phyloP scores from a whole-genome alignment of 352 stramenopile genomes.

The Phytophthora ohioensis region DNA sequence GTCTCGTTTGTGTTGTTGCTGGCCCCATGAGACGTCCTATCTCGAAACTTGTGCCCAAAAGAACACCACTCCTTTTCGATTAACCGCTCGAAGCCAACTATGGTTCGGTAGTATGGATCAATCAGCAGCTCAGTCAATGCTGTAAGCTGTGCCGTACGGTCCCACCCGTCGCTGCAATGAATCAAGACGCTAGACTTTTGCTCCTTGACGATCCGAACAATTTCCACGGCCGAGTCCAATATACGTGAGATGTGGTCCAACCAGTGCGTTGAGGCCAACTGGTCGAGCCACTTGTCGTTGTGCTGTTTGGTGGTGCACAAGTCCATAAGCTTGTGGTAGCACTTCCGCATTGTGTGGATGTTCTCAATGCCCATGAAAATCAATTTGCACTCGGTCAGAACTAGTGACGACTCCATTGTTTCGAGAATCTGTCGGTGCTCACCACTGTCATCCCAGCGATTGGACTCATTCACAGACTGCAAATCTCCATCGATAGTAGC shows the following conservation, averaged over 20 bases:
- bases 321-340: slow-evolving; percentile 81
- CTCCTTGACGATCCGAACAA: slow-evolving; percentile 80
- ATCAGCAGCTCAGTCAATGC: slow-evolving; percentile 87
- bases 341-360: slow-evolving; percentile 93
- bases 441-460: slow-evolving; percentile 24
- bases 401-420: slow-evolving; percentile 57
- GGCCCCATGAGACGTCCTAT: slow-evolving; percentile 70
- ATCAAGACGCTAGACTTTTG: slow-evolving; percentile 94
- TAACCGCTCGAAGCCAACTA: slow-evolving; percentile 85
- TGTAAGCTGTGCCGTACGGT: slow-evolving; percentile 92
- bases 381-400: slow-evolving; percentile 85
- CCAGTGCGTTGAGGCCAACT: slow-evolving; percentile 77
- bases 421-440: slow-evolving; percentile 46
- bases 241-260: slow-evolving; percentile 84
- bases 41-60: slow-evolving; percentile 91
- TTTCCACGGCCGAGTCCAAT: slow-evolving; percentile 84
- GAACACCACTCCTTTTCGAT: slow-evolving; percentile 92
- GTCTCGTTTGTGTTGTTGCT: slow-evolving; percentile 84
- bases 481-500: slow-evolving; percentile 33
- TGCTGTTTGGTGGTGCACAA: slow-evolving; percentile 70
- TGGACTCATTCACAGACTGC: slow-evolving; percentile 15
- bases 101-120: slow-evolving; percentile 91
- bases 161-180: slow-evolving; percentile 99
- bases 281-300: slow-evolving; percentile 86
- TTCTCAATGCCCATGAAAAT: slow-evolving; percentile 94